Conservation (phyloP, 2,329 filamentous ascomycete genomes). For the Nothopassalora personata region DNA sequence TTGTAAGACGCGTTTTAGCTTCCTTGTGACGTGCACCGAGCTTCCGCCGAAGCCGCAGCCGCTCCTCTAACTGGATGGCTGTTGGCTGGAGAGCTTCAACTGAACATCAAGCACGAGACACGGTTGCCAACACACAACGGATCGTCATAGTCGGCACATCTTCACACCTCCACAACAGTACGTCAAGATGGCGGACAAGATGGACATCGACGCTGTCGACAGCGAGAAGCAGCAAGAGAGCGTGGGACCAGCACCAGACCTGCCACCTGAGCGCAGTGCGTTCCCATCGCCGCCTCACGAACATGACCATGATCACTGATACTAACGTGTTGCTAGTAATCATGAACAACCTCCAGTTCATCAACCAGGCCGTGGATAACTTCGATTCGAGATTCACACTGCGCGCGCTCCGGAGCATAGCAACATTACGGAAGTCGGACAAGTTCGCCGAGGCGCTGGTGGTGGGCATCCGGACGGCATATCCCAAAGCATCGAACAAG, state of each 20-base stretch:
- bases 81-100: slow-evolving; percentile 9
- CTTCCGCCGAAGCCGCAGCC: not conserved
- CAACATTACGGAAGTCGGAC: slow-evolving; percentile 80
- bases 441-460: slow-evolving; percentile 32
- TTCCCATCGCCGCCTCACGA: slow-evolving; percentile 17
- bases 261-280: slow-evolving; percentile 31
- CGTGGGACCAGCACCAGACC: slow-evolving; percentile 34
- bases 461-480: slow-evolving; percentile 31
- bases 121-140: slow-evolving; percentile 4
- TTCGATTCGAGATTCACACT: slow-evolving; percentile 96
- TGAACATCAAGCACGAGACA: slow-evolving; percentile 14
- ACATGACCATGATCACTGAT: slow-evolving; percentile 15
- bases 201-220: slow-evolving; percentile 39
- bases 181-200: slow-evolving; percentile 44
- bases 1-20: slow-evolving; percentile 4
- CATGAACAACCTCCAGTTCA: slow-evolving; percentile 83
- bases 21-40: not conserved
- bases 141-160: not conserved
- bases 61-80: not conserved
- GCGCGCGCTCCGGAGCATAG: slow-evolving; percentile 88
- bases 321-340: slow-evolving; percentile 60
- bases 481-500: slow-evolving; percentile 28
- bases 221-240: slow-evolving; percentile 38
- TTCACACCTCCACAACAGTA: slow-evolving; percentile 4
- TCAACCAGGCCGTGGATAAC: slow-evolving; percentile 84